Percentiles rank a stretch among this genome's conserved stretches.
phyloP scores from a whole-genome alignment of 495 filamentous ascomycete species.

The Pyronema domesticum region DNA sequence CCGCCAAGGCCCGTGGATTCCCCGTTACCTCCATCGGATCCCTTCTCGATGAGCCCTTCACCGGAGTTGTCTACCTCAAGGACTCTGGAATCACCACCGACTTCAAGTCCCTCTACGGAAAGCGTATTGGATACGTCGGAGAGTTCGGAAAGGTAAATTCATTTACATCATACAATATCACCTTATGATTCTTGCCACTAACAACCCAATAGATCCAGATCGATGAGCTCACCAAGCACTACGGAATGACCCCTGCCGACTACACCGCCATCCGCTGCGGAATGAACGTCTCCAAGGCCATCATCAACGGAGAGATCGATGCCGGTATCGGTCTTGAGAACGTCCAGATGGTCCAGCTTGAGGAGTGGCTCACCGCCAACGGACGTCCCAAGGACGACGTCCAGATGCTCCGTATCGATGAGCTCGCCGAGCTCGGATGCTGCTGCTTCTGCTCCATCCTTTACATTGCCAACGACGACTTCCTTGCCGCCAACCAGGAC shows the following conservation, averaged over 20 bases:
- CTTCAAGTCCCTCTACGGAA: slow-evolving; percentile 44
- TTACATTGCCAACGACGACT: slow-evolving; percentile 50
- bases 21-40: slow-evolving; percentile 50
- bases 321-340: slow-evolving; percentile 57
- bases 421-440: slow-evolving; percentile 53
- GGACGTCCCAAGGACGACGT: slow-evolving; percentile 43
- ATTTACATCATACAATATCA: no score
- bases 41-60: slow-evolving; percentile 55
- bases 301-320: slow-evolving; percentile 47
- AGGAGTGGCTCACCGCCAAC: slow-evolving; percentile 46
- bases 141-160: slow-evolving; percentile 45
- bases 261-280: slow-evolving; percentile 52
- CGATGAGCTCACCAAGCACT: slow-evolving; percentile 54
- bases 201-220: slow-evolving; percentile 39
- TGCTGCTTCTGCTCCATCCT: slow-evolving; percentile 62
- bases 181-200: neutral
- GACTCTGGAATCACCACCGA: slow-evolving; percentile 48
- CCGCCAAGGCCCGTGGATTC: slow-evolving; percentile 52
- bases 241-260: slow-evolving; percentile 49
- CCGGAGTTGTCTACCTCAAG: slow-evolving; percentile 53
- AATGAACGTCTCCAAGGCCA: slow-evolving; percentile 46
- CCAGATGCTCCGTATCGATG: slow-evolving; percentile 56
- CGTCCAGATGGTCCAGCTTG: slow-evolving; percentile 56
- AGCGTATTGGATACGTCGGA: slow-evolving; percentile 52
- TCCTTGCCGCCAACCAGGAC: slow-evolving; percentile 42